Evolutionary conservation across 2,329 filamentous ascomycete species (phyloP), one percentile per base, ranked within the genome.

Genomic region (Penicillium expansum): DNA sequence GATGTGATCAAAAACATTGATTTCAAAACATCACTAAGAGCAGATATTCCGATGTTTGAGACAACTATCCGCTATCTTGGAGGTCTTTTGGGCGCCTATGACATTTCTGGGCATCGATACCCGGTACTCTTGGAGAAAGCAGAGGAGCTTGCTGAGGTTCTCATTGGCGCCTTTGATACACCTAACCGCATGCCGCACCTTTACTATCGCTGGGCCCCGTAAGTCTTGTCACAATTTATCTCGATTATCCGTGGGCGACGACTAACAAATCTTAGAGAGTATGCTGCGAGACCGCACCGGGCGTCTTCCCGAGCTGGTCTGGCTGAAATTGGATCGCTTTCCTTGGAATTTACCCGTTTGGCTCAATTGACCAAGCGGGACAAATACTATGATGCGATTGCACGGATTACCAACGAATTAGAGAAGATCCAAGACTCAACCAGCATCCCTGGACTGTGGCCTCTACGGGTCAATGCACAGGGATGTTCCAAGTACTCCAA

Each of bases 21-120:
- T 73, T 97, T 97, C 66, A 94, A 90, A 3, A 88, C 83, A 11
- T 87, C 85, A 29, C 74, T 79, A 14, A 80, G 86, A 48, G 71
- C 75, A 37, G 84, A 89, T 47, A 94, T 97, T 44, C 92, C 91
- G n/a, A 82, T 96, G 8, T 97, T 97, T 66, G 92, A 97, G 75
- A 95, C 92, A 0, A 90, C 87, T 11, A 97, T 97, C 69, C 86
- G 93, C 50, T 96, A 97, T 67, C 80, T 97, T 5, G 93, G 93
- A 32, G 93, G 93, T 1, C 78, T 97, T 42, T 70, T 97, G 41
- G 86, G 86, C 38, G 92, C 92, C 7, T 97, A 93, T 71, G 93
- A 97, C 75, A 81, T 97, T 55, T 92, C 89, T 51, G 88, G 84
- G 18, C 85, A 83, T 7, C 79, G 80, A 60, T 88, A 96, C 67